These are phyloP conservation scores for Rhizopus sp. DNA, from an alignment of 371 early-diverging fungal species.

Conservation along the genomic window DNA sequence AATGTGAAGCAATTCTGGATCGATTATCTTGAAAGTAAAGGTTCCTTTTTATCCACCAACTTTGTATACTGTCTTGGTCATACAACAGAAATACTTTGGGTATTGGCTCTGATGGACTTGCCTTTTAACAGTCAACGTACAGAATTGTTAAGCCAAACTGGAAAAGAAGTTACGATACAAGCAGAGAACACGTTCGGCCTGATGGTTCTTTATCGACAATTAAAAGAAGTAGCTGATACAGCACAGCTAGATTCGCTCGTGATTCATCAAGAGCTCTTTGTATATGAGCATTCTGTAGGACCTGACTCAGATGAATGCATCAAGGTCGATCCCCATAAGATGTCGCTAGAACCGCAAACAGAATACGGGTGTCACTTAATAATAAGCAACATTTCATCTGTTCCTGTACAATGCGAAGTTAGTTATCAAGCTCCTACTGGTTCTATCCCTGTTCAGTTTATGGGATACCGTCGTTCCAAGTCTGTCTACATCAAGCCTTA, in stretches of 20 bases:
- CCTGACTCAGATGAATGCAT: conserved; percentile 26
- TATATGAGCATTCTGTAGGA: conserved; percentile 7
- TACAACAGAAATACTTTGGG: conserved; percentile 45
- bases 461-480: conserved; percentile 38
- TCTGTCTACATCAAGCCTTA: conserved; percentile 39
- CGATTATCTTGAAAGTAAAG: conserved; percentile 34
- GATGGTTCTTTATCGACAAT: conserved; percentile 46
- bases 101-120: conserved; percentile 47
- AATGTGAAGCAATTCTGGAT: conserved; percentile 54
- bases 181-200: conserved; percentile 19
- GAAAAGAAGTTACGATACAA: neutral
- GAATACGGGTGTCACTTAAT: conserved; percentile 46
- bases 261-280: conserved; percentile 36
- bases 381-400: conserved; percentile 41
- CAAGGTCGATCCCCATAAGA: conserved; percentile 27
- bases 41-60: conserved; percentile 28
- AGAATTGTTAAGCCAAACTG: neutral
- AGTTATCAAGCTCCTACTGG: conserved; percentile 50
- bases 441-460: conserved; percentile 31
- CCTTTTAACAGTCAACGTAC: conserved; percentile 23
- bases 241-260: conserved; percentile 13
- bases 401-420: conserved; percentile 28
- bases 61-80: conserved; percentile 41
- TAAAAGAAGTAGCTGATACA: conserved; percentile 17
- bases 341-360: conserved; percentile 6